Evolutionary conservation across 352 stramenopile species (phyloP), one percentile per base, ranked within the genome.

Genomic region (Blastocystis sp.): DNA sequence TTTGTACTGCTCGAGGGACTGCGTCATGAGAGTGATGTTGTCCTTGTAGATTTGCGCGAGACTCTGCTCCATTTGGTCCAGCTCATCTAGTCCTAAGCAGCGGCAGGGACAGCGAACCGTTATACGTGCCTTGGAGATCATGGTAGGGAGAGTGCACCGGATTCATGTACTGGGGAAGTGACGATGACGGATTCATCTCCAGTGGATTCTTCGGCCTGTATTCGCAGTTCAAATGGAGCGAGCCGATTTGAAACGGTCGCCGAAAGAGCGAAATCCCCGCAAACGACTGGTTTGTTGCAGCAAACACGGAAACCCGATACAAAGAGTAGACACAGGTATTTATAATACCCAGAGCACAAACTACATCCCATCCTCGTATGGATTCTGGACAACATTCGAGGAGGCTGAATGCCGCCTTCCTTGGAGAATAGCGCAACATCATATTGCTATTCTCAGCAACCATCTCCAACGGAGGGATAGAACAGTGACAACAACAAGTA

Each of bases 1-100:
- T 59, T 84, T 84, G 34, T 84, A 84, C 48, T 84, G 74, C 48
- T 84, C 74, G 34, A 84, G 74, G 19, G 74, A 84, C 56, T 84
- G 74, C 45, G 74, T 84, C 34, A 84, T 64, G 41, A 84, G 59
- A 14, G 60, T 69, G 10, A 84, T n/a, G 66, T 84, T 84, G 21
- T 84, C 74, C 43, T 84, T 84, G 21, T 84, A 84, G 17, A 69
- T 69, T 69, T 84, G 74, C 19, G 74, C 74, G 21, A 84, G 56
- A 52, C 48, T 84, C 40, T 84, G 74, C 34, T 84, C 74, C 74
- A 84, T 84, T 28, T 84, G 74, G 11, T 52, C 56, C 9, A 84
- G 53, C 56, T 84, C 74, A 67, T 84, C 74, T 84, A 52, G 17
- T 23, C 34, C 38, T 74, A 2, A 74, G 45, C 7, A 10, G 34